Evolutionary conservation across 768 basidiomycete species (phyloP), one percentile per base, ranked within the genome.

Genomic region (Pulveroboletus sp.): DNA sequence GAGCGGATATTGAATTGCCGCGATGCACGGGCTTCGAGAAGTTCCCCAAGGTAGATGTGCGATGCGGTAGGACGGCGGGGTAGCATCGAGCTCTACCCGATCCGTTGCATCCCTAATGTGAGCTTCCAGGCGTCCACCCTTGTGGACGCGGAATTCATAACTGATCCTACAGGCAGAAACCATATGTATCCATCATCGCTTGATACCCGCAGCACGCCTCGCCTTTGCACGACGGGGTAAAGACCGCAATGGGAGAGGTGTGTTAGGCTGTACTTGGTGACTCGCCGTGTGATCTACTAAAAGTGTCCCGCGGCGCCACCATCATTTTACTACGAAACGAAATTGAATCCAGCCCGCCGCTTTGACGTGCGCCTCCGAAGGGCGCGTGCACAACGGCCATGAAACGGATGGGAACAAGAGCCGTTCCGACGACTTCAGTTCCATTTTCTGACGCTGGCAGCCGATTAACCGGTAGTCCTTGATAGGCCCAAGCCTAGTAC

Each of bases 1-100:
- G 58, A 65, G 53, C 62, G 61, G 63, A 63, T 61, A 65, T 63
- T 53, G 61, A 65, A 55, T 53, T 63, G 61, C 55, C 63, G 63
- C 55, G 20, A 31, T 50, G 45, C 42, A 55, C 61, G 55, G 63
- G 39, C 61, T 63, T 63, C 54, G 43, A 55, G 63, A 65, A 60
- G 61, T 34, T 45, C 43, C 41, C 11, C 53, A 47, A 59, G 53
- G 52, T 52, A 36, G 47, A 51, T 45, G 47, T 50, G 49, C 54
- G 49, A 55, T 41, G 59, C 36, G 49, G 54, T 37, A 47, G 46
- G 38, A 53, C 51, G 27, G 26, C 54, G 55, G 40, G 51, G 51
- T 48, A 29, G 31, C 38, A 57, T 57, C 63, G 50, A 57, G 45
- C 42, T 53, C 55, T 53, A 58, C 38, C 23, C 48, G 62, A 59